Percentiles rank a stretch among this genome's conserved stretches.
These are phyloP conservation scores for Trichocladium uniseriatum DNA, from an alignment of 495 filamentous ascomycete genomes.

Conservation along the genomic window DNA sequence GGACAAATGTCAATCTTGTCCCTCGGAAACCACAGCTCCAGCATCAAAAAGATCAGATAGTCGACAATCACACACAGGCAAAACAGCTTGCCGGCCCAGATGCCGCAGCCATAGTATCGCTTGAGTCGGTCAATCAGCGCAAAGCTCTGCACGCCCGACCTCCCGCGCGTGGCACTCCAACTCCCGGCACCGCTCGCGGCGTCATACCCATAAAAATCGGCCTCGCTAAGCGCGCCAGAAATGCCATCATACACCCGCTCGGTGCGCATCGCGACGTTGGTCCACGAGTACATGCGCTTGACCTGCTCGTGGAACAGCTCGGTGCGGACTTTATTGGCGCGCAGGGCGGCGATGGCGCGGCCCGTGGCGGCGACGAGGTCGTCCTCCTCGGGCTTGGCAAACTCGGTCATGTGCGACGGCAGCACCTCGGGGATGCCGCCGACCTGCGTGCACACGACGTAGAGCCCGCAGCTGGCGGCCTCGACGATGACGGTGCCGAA, in stretches of 20 bases:
- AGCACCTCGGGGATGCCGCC: slow-evolving; percentile 95
- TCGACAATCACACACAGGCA: slow-evolving; percentile 91
- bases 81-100: slow-evolving; percentile 97
- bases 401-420: slow-evolving; percentile 87
- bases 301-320: slow-evolving; percentile 95
- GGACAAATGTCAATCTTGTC: slow-evolving; percentile 77
- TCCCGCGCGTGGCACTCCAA: slow-evolving; percentile 64
- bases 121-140: slow-evolving; percentile 91
- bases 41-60: slow-evolving; percentile 74
- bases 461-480: slow-evolving; percentile 87
- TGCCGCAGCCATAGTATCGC: slow-evolving; percentile 97
- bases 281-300: slow-evolving; percentile 97
- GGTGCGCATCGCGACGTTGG: slow-evolving; percentile 82
- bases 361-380: slow-evolving; percentile 77
- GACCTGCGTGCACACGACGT: slow-evolving; percentile 92
- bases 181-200: slow-evolving; percentile 39
- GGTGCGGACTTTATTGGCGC: slow-evolving; percentile 77
- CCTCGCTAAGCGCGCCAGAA: slow-evolving; percentile 67
- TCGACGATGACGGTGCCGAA: slow-evolving; percentile 98
- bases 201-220: slow-evolving; percentile 78
- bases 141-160: slow-evolving; percentile 69
- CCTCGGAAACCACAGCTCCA: slow-evolving; percentile 81
- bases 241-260: slow-evolving; percentile 94
- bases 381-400: slow-evolving; percentile 87
- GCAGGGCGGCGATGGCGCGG: slow-evolving; percentile 66